Conservation (phyloP, 371 early-diverging fungal genomes). For the Apophysomyces trapeziformis region DNA sequence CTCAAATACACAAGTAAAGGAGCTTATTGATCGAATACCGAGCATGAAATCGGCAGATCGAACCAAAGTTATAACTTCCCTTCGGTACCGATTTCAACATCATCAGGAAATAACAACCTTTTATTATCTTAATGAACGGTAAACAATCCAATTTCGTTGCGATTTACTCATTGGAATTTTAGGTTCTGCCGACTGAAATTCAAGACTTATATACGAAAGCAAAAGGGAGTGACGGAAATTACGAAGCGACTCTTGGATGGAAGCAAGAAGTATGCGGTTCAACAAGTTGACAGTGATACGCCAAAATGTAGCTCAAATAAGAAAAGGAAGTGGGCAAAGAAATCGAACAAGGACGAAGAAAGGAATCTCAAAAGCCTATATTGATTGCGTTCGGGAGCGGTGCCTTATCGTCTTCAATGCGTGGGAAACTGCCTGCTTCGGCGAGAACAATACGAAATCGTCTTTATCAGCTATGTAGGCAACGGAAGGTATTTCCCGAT, state of each 20-base stretch:
- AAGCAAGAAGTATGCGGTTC: conserved; percentile 6
- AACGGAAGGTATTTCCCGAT: too few relatives aligned
- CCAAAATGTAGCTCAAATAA: too few relatives aligned
- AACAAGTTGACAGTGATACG: too few relatives aligned
- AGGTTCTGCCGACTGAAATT: conserved; percentile 7
- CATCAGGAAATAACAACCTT: neutral
- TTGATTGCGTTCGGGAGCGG: too few relatives aligned
- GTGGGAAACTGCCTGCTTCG: too few relatives aligned
- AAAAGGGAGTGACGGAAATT: conserved; percentile 8
- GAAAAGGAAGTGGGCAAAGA: too few relatives aligned
- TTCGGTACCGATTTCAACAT: conserved; percentile 11
- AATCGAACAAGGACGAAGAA: too few relatives aligned
- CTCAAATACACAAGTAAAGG: neutral
- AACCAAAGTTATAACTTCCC: neutral
- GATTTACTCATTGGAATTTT: too few relatives aligned
- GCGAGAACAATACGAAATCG: too few relatives aligned
- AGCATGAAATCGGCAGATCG: conserved; percentile 4
- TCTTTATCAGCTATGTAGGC: too few relatives aligned
- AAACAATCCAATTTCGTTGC: neutral
- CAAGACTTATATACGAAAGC: conserved; percentile 9
- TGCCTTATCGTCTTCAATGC: too few relatives aligned
- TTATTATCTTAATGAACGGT: conserved; percentile 1
- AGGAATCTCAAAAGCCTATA: too few relatives aligned
- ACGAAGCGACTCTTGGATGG: neutral
- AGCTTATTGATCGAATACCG: conserved; percentile 15